Evolutionary conservation across 306 rosid species (phyloP).

Genomic region (Elaeagnus macrophylla): DNA sequence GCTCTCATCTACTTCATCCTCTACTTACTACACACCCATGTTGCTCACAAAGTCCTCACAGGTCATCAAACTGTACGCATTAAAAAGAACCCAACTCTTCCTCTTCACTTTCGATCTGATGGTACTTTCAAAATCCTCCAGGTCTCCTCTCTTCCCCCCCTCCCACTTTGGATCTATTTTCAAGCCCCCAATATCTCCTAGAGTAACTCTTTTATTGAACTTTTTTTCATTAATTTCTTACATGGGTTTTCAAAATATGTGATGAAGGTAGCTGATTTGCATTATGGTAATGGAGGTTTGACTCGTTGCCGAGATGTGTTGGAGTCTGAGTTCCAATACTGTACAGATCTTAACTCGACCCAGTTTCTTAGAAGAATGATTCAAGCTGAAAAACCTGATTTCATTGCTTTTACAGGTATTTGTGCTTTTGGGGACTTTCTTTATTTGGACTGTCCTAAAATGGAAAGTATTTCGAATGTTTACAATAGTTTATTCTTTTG

Average conservation of each 20-base stretch:
- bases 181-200: background rate
- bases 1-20: conserved; percentile 17
- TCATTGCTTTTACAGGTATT: conserved; percentile 80
- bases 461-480: background rate
- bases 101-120: conserved; percentile 70
- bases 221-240: background rate
- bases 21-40: conserved; percentile 26
- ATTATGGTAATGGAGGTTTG: conserved; percentile 51
- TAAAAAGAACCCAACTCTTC: conserved; percentile 38
- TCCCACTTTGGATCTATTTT: background rate
- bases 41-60: conserved; percentile 26
- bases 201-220: background rate
- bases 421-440: background rate
- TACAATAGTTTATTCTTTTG: background rate
- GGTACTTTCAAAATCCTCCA: conserved; percentile 92
- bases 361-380: conserved; percentile 47
- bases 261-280: conserved; percentile 85
- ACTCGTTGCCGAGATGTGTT: conserved; percentile 67
- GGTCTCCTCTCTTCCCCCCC: conserved; percentile 17
- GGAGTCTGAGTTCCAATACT: conserved; percentile 47
- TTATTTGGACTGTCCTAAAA: background rate
- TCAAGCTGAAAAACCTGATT: conserved; percentile 60
- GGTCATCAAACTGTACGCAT: conserved; percentile 32
- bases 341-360: conserved; percentile 88
- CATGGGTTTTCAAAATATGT: background rate